Evolutionary conservation across 108 stramenopile genomes (phyloP), one percentile per base, ranked within the genome.

Genomic region (Discostella stelligeroides): DNA sequence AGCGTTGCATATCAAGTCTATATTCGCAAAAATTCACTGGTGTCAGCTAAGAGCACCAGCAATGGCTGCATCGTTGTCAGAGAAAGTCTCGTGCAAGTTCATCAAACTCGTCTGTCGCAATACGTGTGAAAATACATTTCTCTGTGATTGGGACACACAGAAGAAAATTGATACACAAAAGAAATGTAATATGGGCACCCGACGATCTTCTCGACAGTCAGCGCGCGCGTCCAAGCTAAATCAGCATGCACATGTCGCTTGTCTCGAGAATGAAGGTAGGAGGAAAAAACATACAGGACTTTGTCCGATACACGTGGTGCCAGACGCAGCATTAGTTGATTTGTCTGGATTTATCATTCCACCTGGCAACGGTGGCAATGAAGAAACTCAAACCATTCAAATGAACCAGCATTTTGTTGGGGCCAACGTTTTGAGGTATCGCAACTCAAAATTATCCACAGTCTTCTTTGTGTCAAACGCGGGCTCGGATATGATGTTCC

Each of bases 61-160:
- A 24, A 24, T 15, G 34, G 21, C 42, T 18, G 7, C 42, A 4
- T 34, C 53, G 18, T 21, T 53, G 43, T 27, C 43, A 21, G 41
- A 25, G 29, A 42, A 24, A 45, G 12, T n/a, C 11, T 45, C 56
- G 12, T 81, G 80, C 66, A 68, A 81, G 37, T 80, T 87, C 59
- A 42, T 93, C 29, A 76, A 86, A 49, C 72, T 93, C 8, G 64
- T 91, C 7, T 86, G 80, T 27, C 63, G 70, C 18, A 68, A 82
- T 41, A 77, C 87, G 5, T 83, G 82, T 50, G 92, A 91, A 67
- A 69, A 79, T 28, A 76, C 75, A 7, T 80, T 90, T 37, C 80
- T 80, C 18, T 65, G 63, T 70, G 18, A 17, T 40, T 37, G 67
- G 17, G 45, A 56, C 42, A 23, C 64, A 30, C 25, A 29, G 11